These are phyloP conservation scores for Tricholoma matsutake DNA, from an alignment of 768 basidiomycete species.

Conservation along the genomic window DNA sequence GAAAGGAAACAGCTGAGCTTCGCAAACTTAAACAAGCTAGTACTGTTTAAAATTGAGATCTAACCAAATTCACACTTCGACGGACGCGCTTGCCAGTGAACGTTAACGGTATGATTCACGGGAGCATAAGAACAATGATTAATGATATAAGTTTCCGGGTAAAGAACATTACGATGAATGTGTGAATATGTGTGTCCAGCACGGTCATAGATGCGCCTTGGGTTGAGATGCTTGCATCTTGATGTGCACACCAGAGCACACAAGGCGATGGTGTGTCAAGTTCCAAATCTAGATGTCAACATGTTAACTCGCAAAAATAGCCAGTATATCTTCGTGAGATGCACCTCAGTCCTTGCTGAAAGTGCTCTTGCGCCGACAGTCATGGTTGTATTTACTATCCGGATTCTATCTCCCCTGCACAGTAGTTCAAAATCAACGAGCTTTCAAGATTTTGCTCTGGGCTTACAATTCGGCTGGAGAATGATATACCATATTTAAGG, in stretches of 20 bases:
- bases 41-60: no score
- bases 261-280: slow-evolving; percentile 45
- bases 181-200: background rate
- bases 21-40: no score
- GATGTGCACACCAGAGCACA: slow-evolving; percentile 52
- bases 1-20: no score
- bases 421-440: background rate
- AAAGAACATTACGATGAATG: background rate
- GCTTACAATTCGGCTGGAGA: slow-evolving; percentile 51
- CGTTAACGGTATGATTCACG: no score
- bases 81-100: background rate
- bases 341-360: slow-evolving; percentile 50
- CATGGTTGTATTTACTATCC: slow-evolving; percentile 51
- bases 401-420: slow-evolving; percentile 45
- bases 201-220: slow-evolving; percentile 24
- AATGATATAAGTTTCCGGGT: no score
- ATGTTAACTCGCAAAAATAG: background rate
- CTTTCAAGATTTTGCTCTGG: background rate
- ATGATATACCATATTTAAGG: slow-evolving; percentile 52
- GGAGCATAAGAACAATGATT: no score
- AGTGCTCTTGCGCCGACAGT: slow-evolving; percentile 44
- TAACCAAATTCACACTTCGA: background rate
- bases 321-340: background rate
- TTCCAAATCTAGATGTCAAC: slow-evolving; percentile 50
- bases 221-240: slow-evolving; percentile 49